These are phyloP conservation scores for Cucurbita maxima DNA, from an alignment of 306 rosid genomes.

Conservation along the genomic window DNA sequence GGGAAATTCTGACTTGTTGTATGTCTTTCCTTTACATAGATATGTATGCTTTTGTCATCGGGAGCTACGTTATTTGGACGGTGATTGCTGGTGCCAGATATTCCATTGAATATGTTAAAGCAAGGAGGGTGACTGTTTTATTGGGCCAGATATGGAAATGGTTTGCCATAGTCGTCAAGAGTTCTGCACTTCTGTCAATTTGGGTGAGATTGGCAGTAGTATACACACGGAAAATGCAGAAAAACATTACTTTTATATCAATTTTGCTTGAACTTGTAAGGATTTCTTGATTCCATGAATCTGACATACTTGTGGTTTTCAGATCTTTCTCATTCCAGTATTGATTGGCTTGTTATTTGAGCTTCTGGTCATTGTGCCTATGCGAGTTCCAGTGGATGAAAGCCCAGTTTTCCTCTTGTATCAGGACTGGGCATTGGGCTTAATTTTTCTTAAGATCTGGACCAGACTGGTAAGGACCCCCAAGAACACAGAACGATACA, in stretches of 20 bases:
- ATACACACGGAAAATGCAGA: not conserved
- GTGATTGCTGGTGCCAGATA: conserved; percentile 88
- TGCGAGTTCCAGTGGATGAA: conserved; percentile 99
- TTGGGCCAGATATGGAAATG: conserved; percentile 69
- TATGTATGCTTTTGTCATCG: conserved; percentile 84
- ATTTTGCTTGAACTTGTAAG: not conserved
- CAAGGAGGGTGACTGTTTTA: conserved; percentile 56
- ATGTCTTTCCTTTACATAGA: conserved; percentile 27
- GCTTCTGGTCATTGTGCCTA: conserved; percentile 95
- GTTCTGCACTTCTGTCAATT: conserved; percentile 80
- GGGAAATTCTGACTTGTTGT: conserved; percentile 6
- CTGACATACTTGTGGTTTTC: conserved; percentile 10
- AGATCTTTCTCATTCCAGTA: conserved; percentile 93
- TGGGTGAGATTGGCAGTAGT: conserved; percentile 48
- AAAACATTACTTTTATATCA: not conserved
- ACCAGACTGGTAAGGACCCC: conserved; percentile 62
- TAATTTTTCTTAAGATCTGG: conserved; percentile 98
- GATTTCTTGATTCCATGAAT: not conserved
- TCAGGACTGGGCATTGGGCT: conserved; percentile 99
- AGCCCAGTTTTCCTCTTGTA: conserved; percentile 96
- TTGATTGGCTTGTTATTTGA: conserved; percentile 92
- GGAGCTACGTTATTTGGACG: conserved; percentile 95
- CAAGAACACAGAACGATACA: no score
- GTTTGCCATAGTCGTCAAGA: conserved; percentile 76
- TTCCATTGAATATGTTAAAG: conserved; percentile 56